Evolutionary conservation across 371 early-diverging fungal species (phyloP), one percentile per base, ranked within the genome.

Genomic region (Lichtheimia ramosa): DNA sequence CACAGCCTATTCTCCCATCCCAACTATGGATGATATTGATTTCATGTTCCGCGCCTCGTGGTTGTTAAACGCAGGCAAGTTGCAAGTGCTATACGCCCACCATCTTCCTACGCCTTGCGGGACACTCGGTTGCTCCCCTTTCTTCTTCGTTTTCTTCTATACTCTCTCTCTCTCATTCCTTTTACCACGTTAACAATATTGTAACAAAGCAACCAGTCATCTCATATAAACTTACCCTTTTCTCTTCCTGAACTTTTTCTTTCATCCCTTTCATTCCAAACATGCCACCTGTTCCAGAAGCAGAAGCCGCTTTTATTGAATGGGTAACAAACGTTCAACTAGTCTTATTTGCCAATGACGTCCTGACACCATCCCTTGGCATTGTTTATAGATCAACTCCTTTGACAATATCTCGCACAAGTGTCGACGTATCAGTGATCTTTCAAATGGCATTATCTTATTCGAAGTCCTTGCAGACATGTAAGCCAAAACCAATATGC

Each of bases 381-480:
- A 42, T 55, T 25, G 5, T 25, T 18, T 16, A 10, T 79, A 90
- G 92, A 86, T 91, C 66, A 90, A 89, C 64, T 84, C 91, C 6
- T 90, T 91, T 68, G 81, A 73, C n/a, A 61, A 69, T 69, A 75
- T 92, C 55, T 85, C 89, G 49, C 80, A 87, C 42, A 71, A 69
- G 15, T 83, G 86, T 55, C 69, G 67, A 27, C 71, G 75, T 56
- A 77, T 89, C 55, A 73, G 79, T 51, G 95, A 95, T 70, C 83
- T 95, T 25, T 77, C 85, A 27, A 92, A 94, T 69, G 92, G 94
- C 54, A 85, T 85, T 43, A 79, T 87, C 10, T 72, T 96, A 18
- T 88, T 89, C 59, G 95, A 94, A 70, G 85, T 95, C 40, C 81
- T 92, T 14, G 82, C 86, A 4, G 87, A 91, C 57, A 90, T 96